phyloP scores from a whole-genome alignment of 176 grass and related monocot species.

The Triticum aestivum region DNA sequence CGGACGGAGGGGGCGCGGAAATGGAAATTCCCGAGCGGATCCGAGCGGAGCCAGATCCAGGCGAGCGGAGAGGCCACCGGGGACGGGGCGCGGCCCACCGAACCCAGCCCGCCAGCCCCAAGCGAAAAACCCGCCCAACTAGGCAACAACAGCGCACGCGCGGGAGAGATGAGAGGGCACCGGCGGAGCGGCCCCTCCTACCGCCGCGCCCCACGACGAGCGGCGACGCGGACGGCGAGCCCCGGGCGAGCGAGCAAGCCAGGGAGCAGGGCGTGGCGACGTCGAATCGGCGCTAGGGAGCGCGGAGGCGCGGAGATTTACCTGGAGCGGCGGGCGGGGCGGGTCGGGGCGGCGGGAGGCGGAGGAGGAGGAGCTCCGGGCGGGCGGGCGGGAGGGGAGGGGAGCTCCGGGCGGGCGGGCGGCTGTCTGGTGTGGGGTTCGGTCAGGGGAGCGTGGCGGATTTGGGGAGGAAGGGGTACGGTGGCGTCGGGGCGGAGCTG shows the following conservation, averaged over 20 bases:
- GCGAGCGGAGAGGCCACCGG: neutral
- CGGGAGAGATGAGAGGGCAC: neutral
- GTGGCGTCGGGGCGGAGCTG: no score
- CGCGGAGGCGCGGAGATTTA: neutral
- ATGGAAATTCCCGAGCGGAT: slow-evolving; percentile 14
- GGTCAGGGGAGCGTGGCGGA: no score
- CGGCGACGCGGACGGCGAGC: neutral
- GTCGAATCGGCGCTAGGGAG: slow-evolving; percentile 1
- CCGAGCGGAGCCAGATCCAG: slow-evolving; percentile 17
- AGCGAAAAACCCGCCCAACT: neutral
- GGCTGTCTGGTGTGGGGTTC: no score
- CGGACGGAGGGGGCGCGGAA: neutral
- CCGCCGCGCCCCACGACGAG: neutral
- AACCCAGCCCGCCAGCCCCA: neutral
- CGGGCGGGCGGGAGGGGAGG: neutral
- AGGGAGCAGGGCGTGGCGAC: neutral
- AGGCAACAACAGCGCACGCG: neutral
- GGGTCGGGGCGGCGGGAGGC: neutral
- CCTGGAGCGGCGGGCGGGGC: neutral
- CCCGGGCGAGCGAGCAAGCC: neutral
- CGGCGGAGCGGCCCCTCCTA: neutral
- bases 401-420: no score
- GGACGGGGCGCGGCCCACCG: neutral
- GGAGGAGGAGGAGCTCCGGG: neutral
- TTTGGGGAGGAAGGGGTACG: no score